Evolutionary conservation across 345 rosid species (phyloP), one percentile per base, ranked within the genome.

Genomic region (Cardamine occulta): DNA sequence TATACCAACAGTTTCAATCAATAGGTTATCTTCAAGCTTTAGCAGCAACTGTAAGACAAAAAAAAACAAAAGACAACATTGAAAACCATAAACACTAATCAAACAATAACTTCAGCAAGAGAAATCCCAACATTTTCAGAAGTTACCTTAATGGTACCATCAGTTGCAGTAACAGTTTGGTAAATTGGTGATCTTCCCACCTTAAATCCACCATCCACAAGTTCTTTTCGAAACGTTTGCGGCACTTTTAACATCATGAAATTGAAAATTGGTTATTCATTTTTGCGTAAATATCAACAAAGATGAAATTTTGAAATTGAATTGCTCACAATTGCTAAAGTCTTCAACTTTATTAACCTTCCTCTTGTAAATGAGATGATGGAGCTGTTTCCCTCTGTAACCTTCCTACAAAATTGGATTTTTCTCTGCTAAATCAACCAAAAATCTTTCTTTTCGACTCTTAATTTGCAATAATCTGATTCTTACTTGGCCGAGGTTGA

Each of bases 1-100:
- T 79, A 95, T 95, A 37, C 98, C 99, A 31, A 93, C 99, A 58
- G 99, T 90, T 87, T 95, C 98, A n/a, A 95, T 82, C 82, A 95
- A 82, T 63, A 93, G 82, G 80, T 86, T 85, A 75, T 95, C 99
- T 66, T 89, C 91, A 84, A 93, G 80, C 84, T 88, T 90, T 66
- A 92, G 63, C 82, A 95, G 66, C 35, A 92, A 71, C 99, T 95
- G 72, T 74, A 87, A 71, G 17, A 73, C 48, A 72, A 72, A 72
- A 71, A 58, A 37, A 6, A 58, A 49, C n/a, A 39, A 64, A 42
- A 17, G 17, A 34, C 23, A 21, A 37, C 51, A 75, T 29, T 44
- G 5, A 8, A 69, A 47, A 63, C 65, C 11, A 0, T 54, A 76
- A 65, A 39, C 48, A 64, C 28, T 6, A 15, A 13, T 42, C 57